Percentiles rank a stretch among this genome's conserved stretches.
Evolutionary conservation across 2,329 filamentous ascomycete genomes (phyloP).

Genomic region (Helicocarpus griseus): DNA sequence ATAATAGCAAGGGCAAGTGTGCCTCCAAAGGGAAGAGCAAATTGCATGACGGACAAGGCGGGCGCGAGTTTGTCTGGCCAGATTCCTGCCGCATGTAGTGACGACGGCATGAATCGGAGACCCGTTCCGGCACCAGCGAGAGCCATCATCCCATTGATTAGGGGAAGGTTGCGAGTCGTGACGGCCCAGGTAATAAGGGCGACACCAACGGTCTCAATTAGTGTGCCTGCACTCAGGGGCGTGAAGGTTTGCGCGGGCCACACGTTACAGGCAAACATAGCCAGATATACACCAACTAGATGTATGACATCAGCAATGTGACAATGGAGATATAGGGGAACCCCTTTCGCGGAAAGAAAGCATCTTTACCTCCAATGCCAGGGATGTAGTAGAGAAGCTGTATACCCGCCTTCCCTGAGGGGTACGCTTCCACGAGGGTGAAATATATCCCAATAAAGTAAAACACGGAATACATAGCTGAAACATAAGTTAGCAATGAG

Average conservation of each 20-base stretch:
- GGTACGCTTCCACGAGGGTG: conserved; percentile 48
- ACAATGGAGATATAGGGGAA: neutral
- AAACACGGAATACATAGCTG: conserved; percentile 44
- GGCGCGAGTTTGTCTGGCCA: conserved; percentile 50
- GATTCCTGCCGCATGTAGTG: conserved; percentile 53
- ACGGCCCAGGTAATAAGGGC: conserved; percentile 50
- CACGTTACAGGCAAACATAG: conserved; percentile 51
- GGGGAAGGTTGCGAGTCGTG: conserved; percentile 35
- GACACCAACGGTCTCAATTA: conserved; percentile 50
- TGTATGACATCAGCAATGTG: neutral
- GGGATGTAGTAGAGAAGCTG: conserved; percentile 56
- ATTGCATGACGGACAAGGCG: conserved; percentile 50
- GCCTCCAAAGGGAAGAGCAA: conserved; percentile 54
- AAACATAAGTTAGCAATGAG: neutral
- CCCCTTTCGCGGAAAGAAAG: neutral
- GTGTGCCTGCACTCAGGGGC: conserved; percentile 47
- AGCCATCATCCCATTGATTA: conserved; percentile 58
- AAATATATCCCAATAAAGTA: conserved; percentile 64
- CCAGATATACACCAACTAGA: conserved; percentile 45
- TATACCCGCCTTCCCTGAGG: conserved; percentile 42
- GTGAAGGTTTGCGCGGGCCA: conserved; percentile 54
- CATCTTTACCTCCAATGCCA: conserved; percentile 45
- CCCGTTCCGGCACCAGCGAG: conserved; percentile 55
- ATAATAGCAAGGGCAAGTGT: conserved; percentile 58
- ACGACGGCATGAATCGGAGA: conserved; percentile 54